Evolutionary conservation across 306 rosid genomes (phyloP), one percentile per base, ranked within the genome.

Genomic region (Pachyrhizus erosus): DNA sequence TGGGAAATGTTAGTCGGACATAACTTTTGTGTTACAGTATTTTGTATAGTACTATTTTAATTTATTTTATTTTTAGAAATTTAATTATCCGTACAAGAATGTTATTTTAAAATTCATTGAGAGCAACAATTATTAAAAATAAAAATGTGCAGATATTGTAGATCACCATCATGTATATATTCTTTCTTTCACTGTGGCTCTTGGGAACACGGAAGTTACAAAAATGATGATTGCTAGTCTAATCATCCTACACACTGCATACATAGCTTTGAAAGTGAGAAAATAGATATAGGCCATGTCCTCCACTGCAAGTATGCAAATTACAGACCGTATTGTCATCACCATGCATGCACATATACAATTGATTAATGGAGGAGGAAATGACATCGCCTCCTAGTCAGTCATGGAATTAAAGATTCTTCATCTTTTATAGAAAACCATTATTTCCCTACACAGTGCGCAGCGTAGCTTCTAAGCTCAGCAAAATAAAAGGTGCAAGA

Each of bases 381-480:
- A 42, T 87, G 80, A 68, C 82, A 77, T 80, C 1, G 62, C 82
- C 31, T 70, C 64, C 33, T 62, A 66, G n/a, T 62, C 80, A 61
- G 72, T 73, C 82, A 82, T 79, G 57, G 5, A 79, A 75, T 37
- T 75, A 75, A 74, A 86, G 72, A 84, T 75, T 82, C 84, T 81
- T 81, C 85, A 77, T 84, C 77, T 81, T 73, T 77, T 71, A 43
- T 43, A 64, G 81, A 84, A 76, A 80, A 77, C 37, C 46, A 80
- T 84, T 67, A 77, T 80, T 72, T 86, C 58, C 73, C 81, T 65
- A 21, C 46, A 64, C 27, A 80, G 37, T 72, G 76, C 73, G 11
- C 84, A 27, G 23, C 88, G 73, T 87, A 84, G 85, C 90, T 87
- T 87, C 82, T 81, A 84, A 87, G 80, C 77, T 75, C 88, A 78